Evolutionary conservation across 148 eudicot genomes (phyloP).

Genomic region (Chenopodium formosanum): DNA sequence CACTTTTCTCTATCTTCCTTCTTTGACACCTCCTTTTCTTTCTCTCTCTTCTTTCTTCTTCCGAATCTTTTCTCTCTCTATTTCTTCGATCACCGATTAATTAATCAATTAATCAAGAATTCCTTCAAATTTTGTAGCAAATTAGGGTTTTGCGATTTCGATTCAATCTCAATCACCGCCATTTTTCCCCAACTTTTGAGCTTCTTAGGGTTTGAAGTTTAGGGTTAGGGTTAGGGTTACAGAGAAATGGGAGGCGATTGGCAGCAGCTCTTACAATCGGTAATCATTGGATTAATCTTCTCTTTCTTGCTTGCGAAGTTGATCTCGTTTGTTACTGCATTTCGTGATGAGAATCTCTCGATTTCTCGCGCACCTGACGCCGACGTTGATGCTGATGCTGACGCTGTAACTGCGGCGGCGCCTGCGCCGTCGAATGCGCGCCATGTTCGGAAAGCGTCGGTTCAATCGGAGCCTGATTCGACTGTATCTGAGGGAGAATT

Average conservation of each 20-base stretch:
- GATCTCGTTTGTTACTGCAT: slow-evolving; percentile 72
- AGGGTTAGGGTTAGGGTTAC: slow-evolving; percentile 35
- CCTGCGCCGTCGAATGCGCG: background rate
- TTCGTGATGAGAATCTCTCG: slow-evolving; percentile 59
- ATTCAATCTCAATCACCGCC: background rate
- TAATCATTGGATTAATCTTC: slow-evolving; percentile 69
- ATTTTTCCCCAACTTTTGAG: background rate
- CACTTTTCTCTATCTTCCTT: slow-evolving; percentile 7
- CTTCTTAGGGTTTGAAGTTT: background rate
- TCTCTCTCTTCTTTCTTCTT: background rate
- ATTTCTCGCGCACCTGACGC: slow-evolving; percentile 35
- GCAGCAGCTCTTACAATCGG: slow-evolving; percentile 62
- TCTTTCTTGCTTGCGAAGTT: slow-evolving; percentile 86
- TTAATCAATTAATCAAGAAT: background rate
- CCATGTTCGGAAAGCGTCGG: background rate
- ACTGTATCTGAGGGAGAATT: slow-evolving; percentile 20
- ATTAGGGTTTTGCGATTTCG: slow-evolving; percentile 10
- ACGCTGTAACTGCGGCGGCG: background rate
- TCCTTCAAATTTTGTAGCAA: background rate
- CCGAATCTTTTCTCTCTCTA: background rate
- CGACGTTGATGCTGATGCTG: background rate
- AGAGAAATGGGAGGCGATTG: slow-evolving; percentile 50
- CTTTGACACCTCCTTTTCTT: background rate
- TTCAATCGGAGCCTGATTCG: slow-evolving; percentile 23
- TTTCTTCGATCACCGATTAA: background rate